A percentile compares a stretch with the other conserved stretches of the same genome.
These are phyloP conservation scores for Bathelium albidoporum DNA, from an alignment of 495 filamentous ascomycete genomes.

Conservation along the genomic window DNA sequence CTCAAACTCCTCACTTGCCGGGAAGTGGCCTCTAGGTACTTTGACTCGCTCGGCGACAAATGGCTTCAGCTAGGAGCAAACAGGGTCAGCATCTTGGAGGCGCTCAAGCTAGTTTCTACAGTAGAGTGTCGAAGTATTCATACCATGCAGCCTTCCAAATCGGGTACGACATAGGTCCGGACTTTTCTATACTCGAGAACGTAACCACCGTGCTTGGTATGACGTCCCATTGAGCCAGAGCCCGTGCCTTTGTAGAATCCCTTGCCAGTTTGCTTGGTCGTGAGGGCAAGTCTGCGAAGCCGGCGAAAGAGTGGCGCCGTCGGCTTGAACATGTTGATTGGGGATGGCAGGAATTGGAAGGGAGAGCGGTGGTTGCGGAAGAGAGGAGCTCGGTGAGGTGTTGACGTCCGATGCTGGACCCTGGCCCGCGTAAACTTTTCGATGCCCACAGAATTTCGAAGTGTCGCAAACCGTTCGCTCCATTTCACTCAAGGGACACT, in stretches of 20 bases:
- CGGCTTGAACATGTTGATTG: slow-evolving; percentile 50
- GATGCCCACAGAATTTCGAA: slow-evolving; percentile 6
- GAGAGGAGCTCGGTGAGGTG: slow-evolving; percentile 7
- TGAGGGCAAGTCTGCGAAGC: slow-evolving; percentile 61
- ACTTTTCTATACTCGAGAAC: slow-evolving; percentile 75
- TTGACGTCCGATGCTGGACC: background rate
- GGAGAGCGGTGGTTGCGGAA: background rate
- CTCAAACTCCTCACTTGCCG: slow-evolving; percentile 24
- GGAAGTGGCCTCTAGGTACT: slow-evolving; percentile 38
- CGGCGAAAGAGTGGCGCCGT: slow-evolving; percentile 56
- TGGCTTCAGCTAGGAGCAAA: slow-evolving; percentile 58
- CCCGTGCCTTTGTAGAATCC: slow-evolving; percentile 96
- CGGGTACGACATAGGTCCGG: slow-evolving; percentile 76
- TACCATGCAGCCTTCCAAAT: slow-evolving; percentile 63
- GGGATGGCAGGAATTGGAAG: background rate
- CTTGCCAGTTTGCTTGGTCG: slow-evolving; percentile 83
- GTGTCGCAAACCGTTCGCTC: too few species aligned
- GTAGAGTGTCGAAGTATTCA: slow-evolving; percentile 14
- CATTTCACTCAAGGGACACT: background rate
- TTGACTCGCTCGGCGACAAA: slow-evolving; percentile 64
- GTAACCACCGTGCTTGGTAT: slow-evolving; percentile 79
- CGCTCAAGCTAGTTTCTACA: background rate
- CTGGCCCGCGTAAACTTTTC: slow-evolving; percentile 11
- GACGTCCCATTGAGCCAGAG: slow-evolving; percentile 72
- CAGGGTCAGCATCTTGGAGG: background rate